Base-by-base conservation (phyloP, 208 protist genomes). In the Entamoeba invadens region DNA sequence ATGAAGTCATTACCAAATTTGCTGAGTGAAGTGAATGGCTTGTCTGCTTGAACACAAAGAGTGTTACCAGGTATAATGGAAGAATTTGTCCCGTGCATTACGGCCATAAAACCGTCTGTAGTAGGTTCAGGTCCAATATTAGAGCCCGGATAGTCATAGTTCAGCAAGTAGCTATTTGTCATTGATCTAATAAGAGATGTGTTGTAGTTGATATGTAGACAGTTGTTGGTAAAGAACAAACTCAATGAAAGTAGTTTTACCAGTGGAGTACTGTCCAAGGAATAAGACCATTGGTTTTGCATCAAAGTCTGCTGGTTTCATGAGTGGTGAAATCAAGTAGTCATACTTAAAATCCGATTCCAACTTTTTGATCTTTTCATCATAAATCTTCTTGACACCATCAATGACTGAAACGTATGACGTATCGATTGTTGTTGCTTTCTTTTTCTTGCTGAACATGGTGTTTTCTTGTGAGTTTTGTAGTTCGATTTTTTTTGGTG, bases 1-100 rank as follows among this genome's bases (percentile, higher is more conserved):
- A 96, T 95, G 94, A 98, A 98, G 1, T 94, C 91, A 92, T 97
- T 93, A 16, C 45, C 72, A 92, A 94, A 96, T 35, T 93, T 93
- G 8, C n/a, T 46, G 0, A 92, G 31, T 92, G 44, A 44, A 25
- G 44, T 45, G n/a, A 93, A 93, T 44, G 92, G 92, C 21, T 45
- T 45, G 31, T 93, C 92, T 72, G 45, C 25, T 77, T 77, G 57
- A 91, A 93, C 57, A 72, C 44, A 45, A 21, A 93, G 21, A 14
- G 93, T 51, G 35, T 51, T 93, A 46, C 93, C 93, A 57, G 93
- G 93, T 10, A 94, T 94, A 47, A 31, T 47, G 35, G 42, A 25
- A 31, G 44, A 45, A 91, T 92, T 47, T 46, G 92, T 31, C 18
- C 93, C 93, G 93, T 94, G 72, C 35, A 45, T 51, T 45, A 94